Conservation (phyloP, 164 flowering plant genomes). For the Chimonanthus salicifolius region DNA sequence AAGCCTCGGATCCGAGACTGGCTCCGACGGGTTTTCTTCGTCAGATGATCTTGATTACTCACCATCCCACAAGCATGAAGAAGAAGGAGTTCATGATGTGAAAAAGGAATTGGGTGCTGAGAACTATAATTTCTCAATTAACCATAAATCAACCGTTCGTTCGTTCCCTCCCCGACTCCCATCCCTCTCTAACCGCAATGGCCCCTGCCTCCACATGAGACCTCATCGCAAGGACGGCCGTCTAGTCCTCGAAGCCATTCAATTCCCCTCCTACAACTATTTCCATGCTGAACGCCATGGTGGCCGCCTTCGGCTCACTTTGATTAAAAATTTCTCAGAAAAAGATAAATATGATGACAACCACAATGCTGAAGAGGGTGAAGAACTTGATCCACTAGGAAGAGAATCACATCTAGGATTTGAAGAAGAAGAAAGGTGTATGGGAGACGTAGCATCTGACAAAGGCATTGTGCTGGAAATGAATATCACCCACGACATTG, state of each 20-base stretch:
- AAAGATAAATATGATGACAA: constrained; percentile 6
- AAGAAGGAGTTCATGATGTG: constrained; percentile 3
- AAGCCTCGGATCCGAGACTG: constrained; percentile 88
- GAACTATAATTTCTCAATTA: constrained; percentile 4
- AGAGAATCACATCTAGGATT: not conserved
- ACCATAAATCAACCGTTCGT: constrained; percentile 15
- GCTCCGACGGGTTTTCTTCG: constrained; percentile 63
- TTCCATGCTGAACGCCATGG: constrained; percentile 51
- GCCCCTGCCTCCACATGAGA: constrained; percentile 40
- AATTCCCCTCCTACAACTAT: constrained; percentile 34
- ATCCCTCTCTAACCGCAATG: constrained; percentile 39
- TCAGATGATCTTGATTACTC: constrained; percentile 15
- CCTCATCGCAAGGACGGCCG: constrained; percentile 57
- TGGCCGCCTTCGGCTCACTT: constrained; percentile 66
- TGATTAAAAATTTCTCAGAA: constrained; percentile 7
- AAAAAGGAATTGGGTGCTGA: not conserved
- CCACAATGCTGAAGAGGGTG: constrained; percentile 6
- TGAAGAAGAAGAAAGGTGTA: not conserved
- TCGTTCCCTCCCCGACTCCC: constrained; percentile 71
- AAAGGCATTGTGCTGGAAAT: not conserved
- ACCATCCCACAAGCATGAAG: constrained; percentile 23
- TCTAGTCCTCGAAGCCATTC: constrained; percentile 62
- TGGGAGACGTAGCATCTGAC: not conserved
- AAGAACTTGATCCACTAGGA: not conserved
- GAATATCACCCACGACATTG: constrained; percentile 1